These are phyloP conservation scores for Blumeria hordei DNA, from an alignment of 2,329 filamentous ascomycete genomes.

Conservation along the genomic window DNA sequence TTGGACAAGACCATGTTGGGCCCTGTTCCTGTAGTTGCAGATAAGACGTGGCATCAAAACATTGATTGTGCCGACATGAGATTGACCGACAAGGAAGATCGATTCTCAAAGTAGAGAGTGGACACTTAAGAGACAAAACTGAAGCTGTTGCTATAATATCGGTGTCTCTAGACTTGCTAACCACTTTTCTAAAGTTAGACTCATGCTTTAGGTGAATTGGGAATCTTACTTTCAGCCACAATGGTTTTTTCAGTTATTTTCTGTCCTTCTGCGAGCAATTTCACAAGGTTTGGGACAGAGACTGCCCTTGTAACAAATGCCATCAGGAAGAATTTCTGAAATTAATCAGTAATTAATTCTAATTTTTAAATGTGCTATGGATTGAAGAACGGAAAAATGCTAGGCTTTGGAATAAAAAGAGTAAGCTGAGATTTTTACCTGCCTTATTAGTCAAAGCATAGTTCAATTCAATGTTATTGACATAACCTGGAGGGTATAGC, in stretches of 20 bases:
- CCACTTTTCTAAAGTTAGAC: constrained; percentile 29
- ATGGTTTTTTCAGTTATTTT: constrained; percentile 64
- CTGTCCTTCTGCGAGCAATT: constrained; percentile 37
- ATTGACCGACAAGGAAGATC: constrained; percentile 55
- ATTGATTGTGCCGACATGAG: constrained; percentile 71
- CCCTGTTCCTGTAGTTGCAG: constrained; percentile 87
- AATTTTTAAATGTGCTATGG: background rate
- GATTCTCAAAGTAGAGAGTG: constrained; percentile 67
- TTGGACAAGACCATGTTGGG: constrained; percentile 87
- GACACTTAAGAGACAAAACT: constrained; percentile 78
- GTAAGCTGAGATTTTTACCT: constrained; percentile 16
- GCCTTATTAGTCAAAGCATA: constrained; percentile 84
- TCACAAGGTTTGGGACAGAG: constrained; percentile 46
- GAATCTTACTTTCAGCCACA: constrained; percentile 50
- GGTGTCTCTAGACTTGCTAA: constrained; percentile 56
- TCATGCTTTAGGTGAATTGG: background rate
- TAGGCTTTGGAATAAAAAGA: constrained; percentile 6
- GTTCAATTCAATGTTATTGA: constrained; percentile 61
- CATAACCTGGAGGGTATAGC: constrained; percentile 34
- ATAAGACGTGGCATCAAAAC: constrained; percentile 83
- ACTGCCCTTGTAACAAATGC: constrained; percentile 54
- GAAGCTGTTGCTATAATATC: constrained; percentile 79
- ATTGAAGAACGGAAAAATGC: constrained; percentile 4
- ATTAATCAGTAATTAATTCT: constrained; percentile 5
- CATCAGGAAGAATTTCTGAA: constrained; percentile 46